phyloP scores from a whole-genome alignment of 1,284 basidiomycete genomes.

The Chalciporus sp. region DNA sequence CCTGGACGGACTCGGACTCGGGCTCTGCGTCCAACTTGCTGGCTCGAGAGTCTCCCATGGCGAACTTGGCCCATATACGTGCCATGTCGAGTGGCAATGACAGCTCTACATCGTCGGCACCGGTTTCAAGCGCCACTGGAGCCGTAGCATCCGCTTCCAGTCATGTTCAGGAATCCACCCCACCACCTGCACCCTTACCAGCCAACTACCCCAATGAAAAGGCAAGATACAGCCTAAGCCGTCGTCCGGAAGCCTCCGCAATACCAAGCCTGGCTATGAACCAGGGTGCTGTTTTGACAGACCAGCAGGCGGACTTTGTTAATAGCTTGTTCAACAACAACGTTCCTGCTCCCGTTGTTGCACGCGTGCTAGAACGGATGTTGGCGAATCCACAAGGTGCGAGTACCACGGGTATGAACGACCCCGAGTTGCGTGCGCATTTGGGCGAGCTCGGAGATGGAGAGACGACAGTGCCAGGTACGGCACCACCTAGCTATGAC shows the following conservation, averaged over 20 bases:
- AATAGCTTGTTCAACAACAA: conserved; percentile 19
- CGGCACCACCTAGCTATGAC: conserved; percentile 27
- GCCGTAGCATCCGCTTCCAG: neutral
- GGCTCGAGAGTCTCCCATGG: neutral
- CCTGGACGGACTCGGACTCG: conserved; percentile 11
- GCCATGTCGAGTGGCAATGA: conserved; percentile 2
- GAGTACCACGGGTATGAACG: conserved; percentile 2
- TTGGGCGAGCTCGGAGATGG: conserved; percentile 15
- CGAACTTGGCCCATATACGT: neutral
- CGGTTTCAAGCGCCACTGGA: neutral
- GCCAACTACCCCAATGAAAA: conserved; percentile 16
- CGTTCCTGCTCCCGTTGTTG: conserved; percentile 29
- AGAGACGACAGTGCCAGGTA: conserved; percentile 10
- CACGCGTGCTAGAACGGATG: conserved; percentile 32
- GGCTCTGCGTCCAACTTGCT: neutral
- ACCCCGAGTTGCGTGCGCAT: conserved; percentile 17
- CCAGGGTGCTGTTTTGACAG: conserved; percentile 15
- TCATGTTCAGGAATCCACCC: neutral
- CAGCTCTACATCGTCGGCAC: neutral
- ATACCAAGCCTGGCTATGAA: neutral
- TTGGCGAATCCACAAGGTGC: conserved; percentile 17
- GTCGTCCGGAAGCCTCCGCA: neutral
- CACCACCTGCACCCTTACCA: neutral
- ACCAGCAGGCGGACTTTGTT: conserved; percentile 27
- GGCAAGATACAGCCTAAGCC: neutral